Evolutionary conservation across 1,284 basidiomycete genomes (phyloP), one percentile per base, ranked within the genome.

Genomic region (Sparassis latifolia): DNA sequence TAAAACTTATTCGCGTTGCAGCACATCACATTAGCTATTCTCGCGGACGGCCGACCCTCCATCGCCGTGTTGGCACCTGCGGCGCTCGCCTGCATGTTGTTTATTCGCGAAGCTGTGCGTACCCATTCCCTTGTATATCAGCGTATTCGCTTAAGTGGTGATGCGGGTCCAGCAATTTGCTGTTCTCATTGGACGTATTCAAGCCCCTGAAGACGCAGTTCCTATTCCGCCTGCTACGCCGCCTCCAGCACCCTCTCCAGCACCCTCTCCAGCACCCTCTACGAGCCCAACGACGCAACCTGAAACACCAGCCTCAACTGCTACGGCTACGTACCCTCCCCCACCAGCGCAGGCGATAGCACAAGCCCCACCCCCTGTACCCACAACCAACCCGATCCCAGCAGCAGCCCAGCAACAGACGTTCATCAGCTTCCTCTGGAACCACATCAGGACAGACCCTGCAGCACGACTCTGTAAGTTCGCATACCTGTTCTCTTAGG

Each of bases 11-110:
- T 35, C 20, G 40, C 44, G 48, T 39, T 33, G 9, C 49, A 77
- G 56, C 89, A 94, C 60, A 80, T 92, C 45, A 92, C 89, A 0
- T 84, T 94, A 52, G 89, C 87, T 2, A 84, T 93, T 46, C 70
- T 92, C 35, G 82, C 86, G 1, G 86, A 92, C 53, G 90, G 90
- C 44, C 73, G 83, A 44, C 80, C 89, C 2, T 87, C 87, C 0
- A 65, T 94, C 30, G 83, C 89, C 0, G 73, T 92, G 32, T 76
- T 93, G 38, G 86, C 87, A 0, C 89, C 91, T 1, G 89, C 89
- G 0, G 93, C 92, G 61, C 61, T 92, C 12, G 83, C 85, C 5
- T 86, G 81, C 54, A 69, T 86, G 1, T 60, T 89, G 33, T 85
- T 89, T 61, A 72, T 85, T 7, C 78, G 86, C 52, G 83, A 91